Conservation (phyloP, 2,329 filamentous ascomycete species). For the Colletotrichum camelliae region DNA sequence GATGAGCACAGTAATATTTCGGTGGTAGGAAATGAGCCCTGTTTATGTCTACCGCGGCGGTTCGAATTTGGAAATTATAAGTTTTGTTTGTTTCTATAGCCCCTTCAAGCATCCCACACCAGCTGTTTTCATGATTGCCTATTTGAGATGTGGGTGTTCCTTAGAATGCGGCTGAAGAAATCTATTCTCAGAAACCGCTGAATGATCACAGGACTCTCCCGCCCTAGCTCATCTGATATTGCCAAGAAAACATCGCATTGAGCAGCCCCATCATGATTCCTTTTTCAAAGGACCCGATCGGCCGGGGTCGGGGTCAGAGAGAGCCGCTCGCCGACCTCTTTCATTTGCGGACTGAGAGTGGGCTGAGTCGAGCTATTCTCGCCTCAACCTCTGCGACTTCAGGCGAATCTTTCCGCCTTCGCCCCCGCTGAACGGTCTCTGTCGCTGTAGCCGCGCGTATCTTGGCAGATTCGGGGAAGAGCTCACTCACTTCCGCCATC, state of each 20-base stretch:
- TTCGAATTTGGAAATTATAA: rapidly evolving
- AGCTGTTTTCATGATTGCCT: background rate
- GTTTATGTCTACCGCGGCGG: background rate
- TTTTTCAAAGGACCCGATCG: background rate
- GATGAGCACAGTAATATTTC: background rate
- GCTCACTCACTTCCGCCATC: background rate
- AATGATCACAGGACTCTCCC: background rate
- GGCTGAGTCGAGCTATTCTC: background rate
- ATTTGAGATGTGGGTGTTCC: background rate
- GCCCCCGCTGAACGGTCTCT: background rate
- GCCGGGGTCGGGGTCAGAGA: background rate
- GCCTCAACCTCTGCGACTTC: background rate
- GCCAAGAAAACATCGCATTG: background rate
- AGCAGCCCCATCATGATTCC: background rate
- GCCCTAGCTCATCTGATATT: background rate
- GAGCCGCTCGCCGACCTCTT: background rate
- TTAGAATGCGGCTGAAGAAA: background rate
- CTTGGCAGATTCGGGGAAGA: background rate
- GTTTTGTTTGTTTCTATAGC: background rate
- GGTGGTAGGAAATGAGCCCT: background rate
- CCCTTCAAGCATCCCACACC: background rate
- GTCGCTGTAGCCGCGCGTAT: background rate
- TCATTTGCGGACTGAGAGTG: background rate
- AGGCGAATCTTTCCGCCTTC: background rate
- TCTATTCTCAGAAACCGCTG: background rate